Percentiles rank a stretch among this genome's conserved stretches.
Evolutionary conservation across 805 yeast species (phyloP).

Genomic region (Crinitomyces ghanaensis): DNA sequence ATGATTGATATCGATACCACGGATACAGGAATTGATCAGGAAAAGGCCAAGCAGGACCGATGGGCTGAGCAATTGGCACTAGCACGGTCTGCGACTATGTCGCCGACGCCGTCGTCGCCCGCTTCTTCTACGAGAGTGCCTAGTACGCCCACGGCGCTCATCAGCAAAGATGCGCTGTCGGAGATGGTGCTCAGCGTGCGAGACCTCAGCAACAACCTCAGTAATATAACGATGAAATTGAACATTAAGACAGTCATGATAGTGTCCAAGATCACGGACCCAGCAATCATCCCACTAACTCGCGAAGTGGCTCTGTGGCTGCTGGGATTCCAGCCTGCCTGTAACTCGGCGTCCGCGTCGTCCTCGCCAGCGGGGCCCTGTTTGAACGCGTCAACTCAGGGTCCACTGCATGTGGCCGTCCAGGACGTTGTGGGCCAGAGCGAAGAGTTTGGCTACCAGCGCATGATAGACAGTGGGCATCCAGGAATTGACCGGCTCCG

Average conservation of each 20-base stretch:
- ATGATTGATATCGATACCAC: slow-evolving; percentile 9
- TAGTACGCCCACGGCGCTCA: slow-evolving; percentile 6
- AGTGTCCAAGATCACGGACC: slow-evolving; percentile 19
- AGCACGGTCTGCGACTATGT: slow-evolving; percentile 5
- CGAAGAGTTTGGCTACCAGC: slow-evolving; percentile 49
- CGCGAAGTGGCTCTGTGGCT: slow-evolving; percentile 18
- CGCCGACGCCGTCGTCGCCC: too few relatives aligned
- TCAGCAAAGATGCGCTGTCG: slow-evolving; percentile 20
- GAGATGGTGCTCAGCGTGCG: slow-evolving; percentile 23
- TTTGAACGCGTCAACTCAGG: too few relatives aligned
- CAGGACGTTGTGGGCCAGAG: slow-evolving; percentile 56
- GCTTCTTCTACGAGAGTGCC: slow-evolving; percentile 7
- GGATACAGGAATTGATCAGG: slow-evolving; percentile 1
- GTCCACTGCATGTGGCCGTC: slow-evolving; percentile 35
- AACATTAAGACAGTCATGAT: slow-evolving; percentile 17
- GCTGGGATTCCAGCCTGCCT: slow-evolving; percentile 14
- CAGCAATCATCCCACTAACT: slow-evolving; percentile 13
- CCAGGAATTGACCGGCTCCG: slow-evolving; percentile 34
- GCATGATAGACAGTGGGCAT: slow-evolving; percentile 38
- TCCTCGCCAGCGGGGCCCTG: slow-evolving; percentile 52
- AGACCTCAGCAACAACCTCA: slow-evolving; percentile 22
- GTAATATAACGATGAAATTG: slow-evolving; percentile 18
- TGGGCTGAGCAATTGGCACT: too few relatives aligned
- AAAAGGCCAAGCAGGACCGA: too few relatives aligned
- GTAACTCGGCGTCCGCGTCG: slow-evolving; percentile 30